Percentiles rank a stretch among this genome's conserved stretches.
Conservation (phyloP, 1,284 basidiomycete species). For the Naganishia albida region DNA sequence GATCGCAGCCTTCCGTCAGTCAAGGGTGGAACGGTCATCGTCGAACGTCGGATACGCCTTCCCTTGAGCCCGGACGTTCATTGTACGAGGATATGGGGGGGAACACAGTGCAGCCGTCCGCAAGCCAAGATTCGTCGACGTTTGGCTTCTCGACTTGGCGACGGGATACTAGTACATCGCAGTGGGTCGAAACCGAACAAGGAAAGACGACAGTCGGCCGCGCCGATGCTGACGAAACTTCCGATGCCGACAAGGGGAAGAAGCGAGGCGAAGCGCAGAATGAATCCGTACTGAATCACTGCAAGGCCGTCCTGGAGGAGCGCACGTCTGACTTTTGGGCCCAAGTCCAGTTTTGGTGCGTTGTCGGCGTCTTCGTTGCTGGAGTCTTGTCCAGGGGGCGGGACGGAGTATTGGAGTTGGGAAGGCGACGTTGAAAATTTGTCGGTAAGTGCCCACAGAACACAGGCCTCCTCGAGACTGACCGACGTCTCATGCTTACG, state of each 20-base stretch:
- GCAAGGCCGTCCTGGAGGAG: constrained; percentile 12
- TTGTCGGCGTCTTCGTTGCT: constrained; percentile 27
- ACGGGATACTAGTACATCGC: background rate
- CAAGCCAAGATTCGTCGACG: background rate
- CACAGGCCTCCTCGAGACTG: too few relatives aligned
- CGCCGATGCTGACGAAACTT: background rate
- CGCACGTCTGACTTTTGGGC: constrained; percentile 12
- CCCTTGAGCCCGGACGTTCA: background rate
- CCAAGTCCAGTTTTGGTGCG: constrained; percentile 27
- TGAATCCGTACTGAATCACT: background rate
- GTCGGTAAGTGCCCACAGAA: too few relatives aligned
- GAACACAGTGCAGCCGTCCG: background rate
- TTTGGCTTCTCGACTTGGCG: background rate
- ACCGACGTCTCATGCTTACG: too few relatives aligned
- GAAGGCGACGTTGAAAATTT: constrained; percentile 8
- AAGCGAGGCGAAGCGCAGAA: background rate
- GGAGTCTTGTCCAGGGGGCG: constrained; percentile 15
- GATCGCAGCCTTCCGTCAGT: background rate
- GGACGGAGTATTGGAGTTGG: constrained; percentile 14
- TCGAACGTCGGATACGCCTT: constrained; percentile 5
- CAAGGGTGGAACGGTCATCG: background rate
- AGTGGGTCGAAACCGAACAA: background rate
- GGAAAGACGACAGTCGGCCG: background rate
- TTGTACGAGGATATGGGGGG: constrained; percentile 7
- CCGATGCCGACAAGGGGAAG: background rate